A percentile compares a stretch with the other conserved stretches of the same genome.
Conservation (phyloP, 768 basidiomycete species). For the Tylopilus vinaceipallidus region DNA sequence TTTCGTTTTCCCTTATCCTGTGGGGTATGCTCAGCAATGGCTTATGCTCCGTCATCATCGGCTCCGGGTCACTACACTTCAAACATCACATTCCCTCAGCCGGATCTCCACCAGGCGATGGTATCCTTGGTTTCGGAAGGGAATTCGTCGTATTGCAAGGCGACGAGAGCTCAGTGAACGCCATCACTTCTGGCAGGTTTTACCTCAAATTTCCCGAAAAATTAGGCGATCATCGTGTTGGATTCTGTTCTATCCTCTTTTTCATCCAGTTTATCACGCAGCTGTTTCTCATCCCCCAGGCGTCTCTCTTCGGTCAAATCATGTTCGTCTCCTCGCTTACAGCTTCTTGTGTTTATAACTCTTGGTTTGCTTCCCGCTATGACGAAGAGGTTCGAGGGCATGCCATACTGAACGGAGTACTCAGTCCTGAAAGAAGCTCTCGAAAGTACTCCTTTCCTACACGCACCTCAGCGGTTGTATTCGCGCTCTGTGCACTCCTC, state of each 20-base stretch:
- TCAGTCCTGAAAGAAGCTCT: not conserved
- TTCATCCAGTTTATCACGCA: too few relatives aligned
- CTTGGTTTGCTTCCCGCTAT: slow-evolving; percentile 32
- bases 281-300: too few relatives aligned
- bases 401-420: not conserved
- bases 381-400: slow-evolving; percentile 12
- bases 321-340: slow-evolving; percentile 27
- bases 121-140: slow-evolving; percentile 11
- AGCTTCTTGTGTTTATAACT: too few relatives aligned
- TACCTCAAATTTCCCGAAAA: not conserved
- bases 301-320: too few relatives aligned
- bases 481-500: slow-evolving; percentile 5
- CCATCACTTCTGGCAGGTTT: slow-evolving; percentile 22
- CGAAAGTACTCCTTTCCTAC: not conserved
- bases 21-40: slow-evolving; percentile 29
- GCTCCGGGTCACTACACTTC: slow-evolving; percentile 15
- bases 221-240: not conserved
- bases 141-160: slow-evolving; percentile 5
- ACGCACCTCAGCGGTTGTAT: slow-evolving; percentile 2
- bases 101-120: slow-evolving; percentile 22
- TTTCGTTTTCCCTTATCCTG: slow-evolving; percentile 24
- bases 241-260: slow-evolving; percentile 17
- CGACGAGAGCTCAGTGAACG: not conserved
- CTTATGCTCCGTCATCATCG: slow-evolving; percentile 20
- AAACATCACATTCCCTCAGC: slow-evolving; percentile 12